Percentiles rank a stretch among this genome's conserved stretches.
These are phyloP conservation scores for Arachis hypogaea DNA, from an alignment of 306 rosid genomes.

Conservation along the genomic window DNA sequence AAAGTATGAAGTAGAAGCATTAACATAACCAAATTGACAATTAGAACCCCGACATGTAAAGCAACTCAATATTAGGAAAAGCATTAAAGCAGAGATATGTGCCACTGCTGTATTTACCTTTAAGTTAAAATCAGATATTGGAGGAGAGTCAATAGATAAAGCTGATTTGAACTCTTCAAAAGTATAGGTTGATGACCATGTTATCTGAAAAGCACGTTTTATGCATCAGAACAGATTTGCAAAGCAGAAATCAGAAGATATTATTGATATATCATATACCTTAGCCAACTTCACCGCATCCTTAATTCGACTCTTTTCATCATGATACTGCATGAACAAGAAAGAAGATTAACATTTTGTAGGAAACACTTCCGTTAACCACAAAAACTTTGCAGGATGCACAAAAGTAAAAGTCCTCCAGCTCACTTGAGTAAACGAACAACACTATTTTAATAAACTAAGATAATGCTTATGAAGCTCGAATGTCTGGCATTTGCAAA, in stretches of 20 bases:
- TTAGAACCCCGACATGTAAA: conserved; percentile 16
- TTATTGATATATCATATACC: conserved; percentile 60
- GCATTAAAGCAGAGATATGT: conserved; percentile 26
- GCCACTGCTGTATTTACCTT: conserved; percentile 52
- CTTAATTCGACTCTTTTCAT: conserved; percentile 72
- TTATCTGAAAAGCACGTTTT: conserved; percentile 53
- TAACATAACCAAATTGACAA: conserved; percentile 23
- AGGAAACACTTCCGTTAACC: conserved; percentile 22
- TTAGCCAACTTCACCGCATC: conserved; percentile 83
- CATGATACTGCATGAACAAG: conserved; percentile 63
- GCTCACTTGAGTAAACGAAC: conserved; percentile 24
- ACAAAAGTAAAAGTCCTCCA: conserved; percentile 18
- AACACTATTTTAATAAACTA: neutral
- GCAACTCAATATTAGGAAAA: neutral
- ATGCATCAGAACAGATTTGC: conserved; percentile 33
- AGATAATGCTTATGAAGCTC: conserved; percentile 18
- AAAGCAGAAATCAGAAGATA: conserved; percentile 34
- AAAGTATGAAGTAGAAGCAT: neutral
- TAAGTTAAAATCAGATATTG: conserved; percentile 71
- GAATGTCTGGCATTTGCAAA: conserved; percentile 24
- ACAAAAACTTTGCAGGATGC: conserved; percentile 25
- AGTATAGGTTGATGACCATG: conserved; percentile 62
- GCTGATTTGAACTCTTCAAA: conserved; percentile 68
- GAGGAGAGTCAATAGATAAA: conserved; percentile 57
- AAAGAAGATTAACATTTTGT: conserved; percentile 28